Conservation (phyloP, 208 protist genomes). For the Kentomonas sorsogonicus region DNA sequence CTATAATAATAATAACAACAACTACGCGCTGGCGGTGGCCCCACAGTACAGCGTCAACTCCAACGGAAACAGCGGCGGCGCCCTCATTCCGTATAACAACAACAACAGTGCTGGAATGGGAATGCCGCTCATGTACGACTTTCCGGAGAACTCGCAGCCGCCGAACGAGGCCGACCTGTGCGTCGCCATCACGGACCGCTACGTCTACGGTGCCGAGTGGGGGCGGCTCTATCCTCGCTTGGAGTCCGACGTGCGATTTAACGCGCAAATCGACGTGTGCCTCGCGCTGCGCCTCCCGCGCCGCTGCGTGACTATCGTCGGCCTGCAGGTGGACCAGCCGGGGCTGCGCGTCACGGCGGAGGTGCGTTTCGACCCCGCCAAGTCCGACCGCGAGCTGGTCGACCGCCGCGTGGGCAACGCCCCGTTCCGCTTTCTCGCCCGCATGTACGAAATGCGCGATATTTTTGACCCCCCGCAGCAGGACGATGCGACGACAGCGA, state of each 20-base stretch:
- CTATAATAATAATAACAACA: constrained; percentile 12
- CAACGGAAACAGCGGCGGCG: constrained; percentile 9
- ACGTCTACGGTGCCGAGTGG: constrained; percentile 79
- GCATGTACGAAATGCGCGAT: constrained; percentile 71
- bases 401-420: constrained; percentile 60
- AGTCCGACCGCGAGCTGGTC: constrained; percentile 43
- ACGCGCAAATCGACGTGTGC: constrained; percentile 74
- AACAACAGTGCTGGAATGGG: no score
- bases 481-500: constrained; percentile 2
- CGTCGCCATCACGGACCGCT: constrained; percentile 59
- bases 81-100: no score
- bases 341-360: constrained; percentile 76
- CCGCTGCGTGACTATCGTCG: constrained; percentile 50
- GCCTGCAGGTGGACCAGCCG: constrained; percentile 51
- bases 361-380: constrained; percentile 44
- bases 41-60: background rate
- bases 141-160: constrained; percentile 2
- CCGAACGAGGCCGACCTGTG: constrained; percentile 39
- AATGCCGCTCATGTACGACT: constrained; percentile 13
- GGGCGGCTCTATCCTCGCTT: constrained; percentile 45
- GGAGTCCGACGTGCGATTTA: constrained; percentile 59
- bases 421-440: constrained; percentile 70
- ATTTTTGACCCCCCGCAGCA: constrained; percentile 27
- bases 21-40: constrained; percentile 13
- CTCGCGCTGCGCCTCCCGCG: constrained; percentile 66